A percentile compares a stretch with the other conserved stretches of the same genome.
Evolutionary conservation across 768 basidiomycete genomes (phyloP).

Genomic region (Termitomyces sp.): DNA sequence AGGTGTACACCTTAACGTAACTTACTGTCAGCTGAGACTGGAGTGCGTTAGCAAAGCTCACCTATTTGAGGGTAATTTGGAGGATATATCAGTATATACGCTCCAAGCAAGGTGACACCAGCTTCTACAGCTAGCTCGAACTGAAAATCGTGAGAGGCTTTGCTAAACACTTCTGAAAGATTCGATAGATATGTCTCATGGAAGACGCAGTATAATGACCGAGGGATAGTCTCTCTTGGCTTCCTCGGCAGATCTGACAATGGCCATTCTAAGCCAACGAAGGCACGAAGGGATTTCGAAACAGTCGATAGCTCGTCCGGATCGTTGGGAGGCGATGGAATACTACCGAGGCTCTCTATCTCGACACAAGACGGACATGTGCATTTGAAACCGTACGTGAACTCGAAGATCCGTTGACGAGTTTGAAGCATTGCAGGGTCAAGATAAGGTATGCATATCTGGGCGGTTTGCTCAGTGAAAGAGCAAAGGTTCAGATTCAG

Average conservation of each 20-base stretch:
- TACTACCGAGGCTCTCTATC: slow-evolving; percentile 30
- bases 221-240: slow-evolving; percentile 35
- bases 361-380: slow-evolving; percentile 53
- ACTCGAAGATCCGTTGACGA: slow-evolving; percentile 52
- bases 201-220: slow-evolving; percentile 37
- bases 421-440: slow-evolving; percentile 70
- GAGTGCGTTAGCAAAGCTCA: slow-evolving; percentile 24
- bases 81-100: slow-evolving; percentile 72
- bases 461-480: not conserved
- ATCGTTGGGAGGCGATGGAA: slow-evolving; percentile 37
- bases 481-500: not conserved
- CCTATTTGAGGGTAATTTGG: slow-evolving; percentile 81
- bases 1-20: slow-evolving; percentile 60
- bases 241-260: slow-evolving; percentile 24
- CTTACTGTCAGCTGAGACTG: not conserved
- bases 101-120: slow-evolving; percentile 57
- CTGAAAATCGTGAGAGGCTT: slow-evolving; percentile 63
- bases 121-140: slow-evolving; percentile 46
- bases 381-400: slow-evolving; percentile 70
- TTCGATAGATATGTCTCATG: slow-evolving; percentile 55
- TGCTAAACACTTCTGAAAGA: slow-evolving; percentile 63
- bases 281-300: slow-evolving; percentile 31
- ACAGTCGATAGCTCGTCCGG: slow-evolving; percentile 24
- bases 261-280: slow-evolving; percentile 28
- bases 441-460: slow-evolving; percentile 76